A percentile compares a stretch with the other conserved stretches of the same genome.
Evolutionary conservation across 2,329 filamentous ascomycete genomes (phyloP).

Genomic region (Hypoxylon sp.): DNA sequence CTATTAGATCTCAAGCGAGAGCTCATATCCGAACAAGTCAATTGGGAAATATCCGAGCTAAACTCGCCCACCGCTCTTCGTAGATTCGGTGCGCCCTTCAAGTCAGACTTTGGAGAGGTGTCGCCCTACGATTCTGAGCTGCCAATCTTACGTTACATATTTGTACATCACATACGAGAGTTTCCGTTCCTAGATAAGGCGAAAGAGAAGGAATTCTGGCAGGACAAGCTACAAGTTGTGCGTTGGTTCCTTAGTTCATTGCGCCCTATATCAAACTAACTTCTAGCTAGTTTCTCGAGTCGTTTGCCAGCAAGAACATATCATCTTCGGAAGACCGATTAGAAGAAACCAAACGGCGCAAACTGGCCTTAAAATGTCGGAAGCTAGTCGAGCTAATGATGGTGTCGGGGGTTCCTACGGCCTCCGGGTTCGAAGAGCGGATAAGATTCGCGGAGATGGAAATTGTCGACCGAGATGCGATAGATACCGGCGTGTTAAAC

Average conservation of each 20-base stretch:
- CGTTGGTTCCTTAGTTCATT: slow-evolving; percentile 56
- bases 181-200: slow-evolving; percentile 98
- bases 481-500: slow-evolving; percentile 88
- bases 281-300: slow-evolving; percentile 87
- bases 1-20: slow-evolving; percentile 91
- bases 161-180: slow-evolving; percentile 97
- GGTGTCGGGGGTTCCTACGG: slow-evolving; percentile 96
- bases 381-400: slow-evolving; percentile 99
- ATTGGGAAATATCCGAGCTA: slow-evolving; percentile 90
- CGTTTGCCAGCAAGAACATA: slow-evolving; percentile 96
- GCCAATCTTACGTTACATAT: slow-evolving; percentile 94
- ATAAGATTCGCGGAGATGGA: slow-evolving; percentile 98
- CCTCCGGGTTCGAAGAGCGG: slow-evolving; percentile 96
- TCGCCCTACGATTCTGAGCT: slow-evolving; percentile 94
- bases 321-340: slow-evolving; percentile 96
- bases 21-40: slow-evolving; percentile 89
- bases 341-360: slow-evolving; percentile 95
- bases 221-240: slow-evolving; percentile 95
- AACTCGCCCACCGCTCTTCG: slow-evolving; percentile 95
- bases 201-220: slow-evolving; percentile 99
- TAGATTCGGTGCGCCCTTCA: slow-evolving; percentile 95
- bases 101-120: slow-evolving; percentile 91
- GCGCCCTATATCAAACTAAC: slow-evolving; percentile 18
- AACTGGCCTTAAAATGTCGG: slow-evolving; percentile 91
- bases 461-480: slow-evolving; percentile 92